These are phyloP conservation scores for Postia placenta DNA, from an alignment of 768 basidiomycete genomes.

Conservation along the genomic window DNA sequence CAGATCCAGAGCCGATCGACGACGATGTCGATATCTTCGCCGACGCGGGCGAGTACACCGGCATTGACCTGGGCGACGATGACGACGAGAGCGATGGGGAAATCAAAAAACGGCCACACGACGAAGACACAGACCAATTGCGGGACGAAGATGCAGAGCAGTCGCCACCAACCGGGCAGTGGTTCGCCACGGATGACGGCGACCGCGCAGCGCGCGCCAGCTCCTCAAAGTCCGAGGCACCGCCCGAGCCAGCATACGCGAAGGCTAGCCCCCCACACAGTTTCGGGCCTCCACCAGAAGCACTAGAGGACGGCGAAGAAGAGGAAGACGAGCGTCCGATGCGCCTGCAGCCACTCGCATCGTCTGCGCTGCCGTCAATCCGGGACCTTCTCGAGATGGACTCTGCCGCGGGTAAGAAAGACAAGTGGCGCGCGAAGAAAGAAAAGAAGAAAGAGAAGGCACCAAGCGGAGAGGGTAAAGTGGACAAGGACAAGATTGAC, in stretches of 20 bases:
- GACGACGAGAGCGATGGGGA: conserved; percentile 23
- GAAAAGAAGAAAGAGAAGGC: conserved; percentile 50
- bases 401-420: conserved; percentile 52
- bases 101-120: conserved; percentile 6
- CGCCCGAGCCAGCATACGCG: background rate
- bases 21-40: conserved; percentile 86
- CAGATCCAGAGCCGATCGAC: conserved; percentile 36
- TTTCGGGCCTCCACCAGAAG: conserved; percentile 5
- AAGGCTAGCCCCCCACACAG: conserved; percentile 3
- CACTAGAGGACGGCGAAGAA: conserved; percentile 21
- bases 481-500: conserved; percentile 38
- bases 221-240: background rate
- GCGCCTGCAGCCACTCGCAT: conserved; percentile 68
- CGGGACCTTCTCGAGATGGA: conserved; percentile 78
- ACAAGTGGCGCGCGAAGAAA: conserved; percentile 69
- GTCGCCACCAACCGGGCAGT: conserved; percentile 6
- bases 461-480: conserved; percentile 26
- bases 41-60: conserved; percentile 78
- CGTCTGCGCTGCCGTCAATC: conserved; percentile 81
- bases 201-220: no score
- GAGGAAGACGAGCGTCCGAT: conserved; percentile 38
- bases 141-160: conserved; percentile 1
- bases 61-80: conserved; percentile 50
- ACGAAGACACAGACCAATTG: conserved; percentile 1
- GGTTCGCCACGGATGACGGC: conserved; percentile 15